phyloP scores from a whole-genome alignment of 768 basidiomycete genomes.

The Leucocoprinus leucothites region DNA sequence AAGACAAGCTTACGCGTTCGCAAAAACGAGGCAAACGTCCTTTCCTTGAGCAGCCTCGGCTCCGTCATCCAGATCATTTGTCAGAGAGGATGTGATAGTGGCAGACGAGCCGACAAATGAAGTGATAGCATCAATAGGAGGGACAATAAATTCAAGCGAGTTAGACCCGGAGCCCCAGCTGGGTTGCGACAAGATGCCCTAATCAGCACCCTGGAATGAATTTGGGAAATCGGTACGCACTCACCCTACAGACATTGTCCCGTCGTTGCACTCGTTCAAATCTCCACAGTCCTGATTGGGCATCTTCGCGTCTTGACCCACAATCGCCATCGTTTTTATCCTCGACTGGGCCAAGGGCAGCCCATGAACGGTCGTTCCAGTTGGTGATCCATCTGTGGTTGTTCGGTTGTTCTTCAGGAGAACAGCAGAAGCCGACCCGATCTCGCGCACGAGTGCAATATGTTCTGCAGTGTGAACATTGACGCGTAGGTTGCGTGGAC shows the following conservation, averaged over 20 bases:
- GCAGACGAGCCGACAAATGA: constrained; percentile 35
- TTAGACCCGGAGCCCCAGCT: constrained; percentile 54
- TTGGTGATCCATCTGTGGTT: constrained; percentile 28
- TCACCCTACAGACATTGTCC: constrained; percentile 61
- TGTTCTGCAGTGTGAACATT: constrained; percentile 41
- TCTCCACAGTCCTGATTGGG: constrained; percentile 44
- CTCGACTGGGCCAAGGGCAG: constrained; percentile 44
- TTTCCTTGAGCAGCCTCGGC: constrained; percentile 39
- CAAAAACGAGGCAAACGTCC: constrained; percentile 60
- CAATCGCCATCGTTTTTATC: constrained; percentile 53
- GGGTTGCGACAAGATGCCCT: neutral
- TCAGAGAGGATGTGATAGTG: constrained; percentile 38
- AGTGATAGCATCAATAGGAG: constrained; percentile 45
- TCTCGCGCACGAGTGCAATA: constrained; percentile 53
- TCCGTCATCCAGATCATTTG: constrained; percentile 39
- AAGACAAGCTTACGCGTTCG: constrained; percentile 42
- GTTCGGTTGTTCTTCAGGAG: constrained; percentile 62
- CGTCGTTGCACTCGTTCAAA: constrained; percentile 52
- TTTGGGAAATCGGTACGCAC: constrained; percentile 19
- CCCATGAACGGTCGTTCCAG: constrained; percentile 33
- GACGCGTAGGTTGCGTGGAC: constrained; percentile 38
- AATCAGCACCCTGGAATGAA: neutral
- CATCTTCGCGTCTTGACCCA: constrained; percentile 57
- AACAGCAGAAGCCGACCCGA: constrained; percentile 65
- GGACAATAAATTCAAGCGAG: constrained; percentile 40